Base-by-base conservation (phyloP, 495 filamentous ascomycete genomes). In the Articulospora tetracladia region DNA sequence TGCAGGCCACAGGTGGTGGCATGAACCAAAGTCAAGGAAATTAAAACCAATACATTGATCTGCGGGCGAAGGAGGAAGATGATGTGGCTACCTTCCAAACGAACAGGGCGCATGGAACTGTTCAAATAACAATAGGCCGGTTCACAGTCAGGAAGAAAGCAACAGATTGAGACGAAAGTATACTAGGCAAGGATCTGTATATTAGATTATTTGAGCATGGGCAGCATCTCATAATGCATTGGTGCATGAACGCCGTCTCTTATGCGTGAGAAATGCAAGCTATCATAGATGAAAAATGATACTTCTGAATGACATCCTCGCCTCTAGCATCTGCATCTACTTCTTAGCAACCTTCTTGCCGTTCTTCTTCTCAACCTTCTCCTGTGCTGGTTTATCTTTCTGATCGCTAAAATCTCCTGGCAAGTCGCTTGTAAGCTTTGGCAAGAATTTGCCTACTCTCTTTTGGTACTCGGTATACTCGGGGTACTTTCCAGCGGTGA, bases 391-490 rank as follows among this genome's bases (percentile, higher is more conserved):
- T n/a, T 52, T 62, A 0, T 52, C 66, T 44, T 65, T 68, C 53
- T 71, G 60, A 55, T 74, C 71, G 34, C 66, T 71, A 53, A 72
- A 72, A 52, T 74, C 66, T 8, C 70, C 70, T 1, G 72, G 70
- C 3, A 78, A 72, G 57, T 77, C 71, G 10, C 73, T 70, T 20
- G 76, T 78, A 12, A 82, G 64, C 50, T 27, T 87, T 17, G 94
- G 95, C 17, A 96, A 68, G 67, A 97, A 96, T 61, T 81, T 88
- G 19, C 90, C 89, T 32, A 98, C 90, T 54, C 81, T 77, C 65
- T 79, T 78, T 74, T 96, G 90, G 72, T 99, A 99, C 48, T 89
- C 79, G 61, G 74, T 74, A 73, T 99, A 99, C 66, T 96, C 91
- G 17, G 86, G 79, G 72, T 99, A 99, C 72, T 98, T 99, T 47